These are phyloP conservation scores for Nicotiana otophora DNA, from an alignment of 257 asterid genomes.

Conservation along the genomic window DNA sequence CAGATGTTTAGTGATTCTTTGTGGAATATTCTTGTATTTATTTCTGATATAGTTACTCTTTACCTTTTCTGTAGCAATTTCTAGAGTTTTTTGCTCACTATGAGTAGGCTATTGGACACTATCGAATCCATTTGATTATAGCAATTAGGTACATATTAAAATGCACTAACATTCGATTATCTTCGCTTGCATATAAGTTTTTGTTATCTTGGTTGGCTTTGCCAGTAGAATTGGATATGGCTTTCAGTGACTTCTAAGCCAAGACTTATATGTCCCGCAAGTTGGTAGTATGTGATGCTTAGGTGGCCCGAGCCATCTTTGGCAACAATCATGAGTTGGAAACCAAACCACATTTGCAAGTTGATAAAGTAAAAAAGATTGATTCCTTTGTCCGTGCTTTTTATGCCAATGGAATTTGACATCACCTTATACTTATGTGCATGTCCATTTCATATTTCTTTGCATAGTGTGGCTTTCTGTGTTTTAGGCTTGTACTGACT, in stretches of 20 bases:
- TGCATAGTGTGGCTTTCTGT: background rate
- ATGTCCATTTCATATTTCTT: background rate
- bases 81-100: background rate
- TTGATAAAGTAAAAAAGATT: background rate
- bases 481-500: background rate
- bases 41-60: background rate
- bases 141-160: background rate
- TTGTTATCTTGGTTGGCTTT: background rate
- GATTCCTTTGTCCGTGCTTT: background rate
- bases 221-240: background rate
- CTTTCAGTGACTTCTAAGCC: background rate
- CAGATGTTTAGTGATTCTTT: background rate
- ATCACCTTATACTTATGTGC: background rate
- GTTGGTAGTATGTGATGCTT: background rate
- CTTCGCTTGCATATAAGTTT: background rate
- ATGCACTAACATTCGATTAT: background rate
- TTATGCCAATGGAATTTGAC: conserved; percentile 6
- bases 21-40: background rate
- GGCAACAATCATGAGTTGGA: background rate
- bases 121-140: background rate
- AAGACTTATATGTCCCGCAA: background rate
- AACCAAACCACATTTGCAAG: conserved; percentile 2
- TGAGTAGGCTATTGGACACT: background rate
- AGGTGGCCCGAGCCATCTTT: background rate
- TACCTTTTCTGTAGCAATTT: background rate